Evolutionary conservation across 2,329 filamentous ascomycete genomes (phyloP).

Genomic region (Colletotrichum sp.): DNA sequence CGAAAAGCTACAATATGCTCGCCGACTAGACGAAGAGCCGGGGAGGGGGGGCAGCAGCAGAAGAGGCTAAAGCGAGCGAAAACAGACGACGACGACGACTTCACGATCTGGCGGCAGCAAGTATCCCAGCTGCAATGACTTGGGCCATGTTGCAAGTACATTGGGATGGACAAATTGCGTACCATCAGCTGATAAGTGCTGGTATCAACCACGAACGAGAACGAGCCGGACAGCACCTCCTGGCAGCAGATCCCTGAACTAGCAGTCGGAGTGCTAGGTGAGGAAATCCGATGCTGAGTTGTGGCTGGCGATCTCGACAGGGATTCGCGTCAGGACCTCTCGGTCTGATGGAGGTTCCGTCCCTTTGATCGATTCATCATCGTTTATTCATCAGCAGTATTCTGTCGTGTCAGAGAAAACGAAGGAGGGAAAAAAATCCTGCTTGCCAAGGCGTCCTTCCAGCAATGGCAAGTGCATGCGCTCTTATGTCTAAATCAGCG

Average conservation of each 20-base stretch:
- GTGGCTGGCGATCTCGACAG: slow-evolving; percentile 23
- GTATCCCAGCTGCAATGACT: slow-evolving; percentile 8
- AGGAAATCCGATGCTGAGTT: slow-evolving; percentile 21
- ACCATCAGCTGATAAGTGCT: slow-evolving; percentile 5
- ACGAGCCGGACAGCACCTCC: slow-evolving; percentile 2
- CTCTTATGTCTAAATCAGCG: background rate
- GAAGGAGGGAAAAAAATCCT: background rate
- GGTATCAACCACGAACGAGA: background rate
- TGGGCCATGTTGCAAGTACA: slow-evolving; percentile 14
- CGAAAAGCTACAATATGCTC: background rate
- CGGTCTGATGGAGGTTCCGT: slow-evolving; percentile 16
- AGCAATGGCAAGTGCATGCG: slow-evolving; percentile 14
- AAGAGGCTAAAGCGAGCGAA: background rate
- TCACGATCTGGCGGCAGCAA: background rate
- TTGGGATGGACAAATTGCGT: slow-evolving; percentile 12
- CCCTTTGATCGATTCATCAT: slow-evolving; percentile 16
- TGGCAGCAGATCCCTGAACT: slow-evolving; percentile 7
- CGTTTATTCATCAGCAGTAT: slow-evolving; percentile 3
- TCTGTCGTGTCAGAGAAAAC: background rate
- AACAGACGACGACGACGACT: background rate
- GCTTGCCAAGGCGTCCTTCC: background rate
- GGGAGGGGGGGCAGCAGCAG: background rate
- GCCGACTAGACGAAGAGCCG: background rate
- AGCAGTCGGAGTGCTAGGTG: slow-evolving; percentile 18
- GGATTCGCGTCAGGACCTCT: slow-evolving; percentile 15